Evolutionary conservation across 2,329 filamentous ascomycete genomes (phyloP), one percentile per base, ranked within the genome.

Genomic region (Penicillium sp.): DNA sequence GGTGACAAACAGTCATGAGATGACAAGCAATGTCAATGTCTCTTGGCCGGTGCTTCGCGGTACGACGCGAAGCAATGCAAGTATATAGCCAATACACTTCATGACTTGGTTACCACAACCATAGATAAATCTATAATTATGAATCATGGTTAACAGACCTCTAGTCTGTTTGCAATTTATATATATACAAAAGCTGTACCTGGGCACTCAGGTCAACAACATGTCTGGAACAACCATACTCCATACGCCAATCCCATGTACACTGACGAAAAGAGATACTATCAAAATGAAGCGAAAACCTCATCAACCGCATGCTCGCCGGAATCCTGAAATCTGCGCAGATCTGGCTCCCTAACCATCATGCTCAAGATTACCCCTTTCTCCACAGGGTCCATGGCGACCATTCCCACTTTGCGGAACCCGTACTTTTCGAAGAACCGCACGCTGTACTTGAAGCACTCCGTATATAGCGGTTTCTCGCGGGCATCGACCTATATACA

Each of bases 41-140:
- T 26, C 47, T 50, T 50, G 7, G 35, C 11, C 13, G 15, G 35
- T 41, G 35, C 35, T 41, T 41, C 19, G 19, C 23, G n/a, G 5
- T 31, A 23, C 19, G 11, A 29, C 23, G 19, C 51, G 38, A 41
- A 41, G 11, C 35, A 41, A 41, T 15, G 35, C 35, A 41, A 41
- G 45, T 51, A 58, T 58, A 51, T 51, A 58, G 31, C 56, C 47
- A 58, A 51, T 45, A 58, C 35, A 51, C 35, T 26, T 23, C 38
- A 41, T 41, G 35, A 41, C 35, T 41, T 41, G 35, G 35, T 41
- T 41, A 15, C 35, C 35, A 47, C 9, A 15, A 1, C 9, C 13
- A 41, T 41, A 41, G 11, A 41, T 41, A 41, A 5, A 11, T 41
- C 6, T 41, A 15, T 15, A 41, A 15, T 41, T 13, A 41, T 41